Base-by-base conservation (phyloP, 768 basidiomycete genomes). In the Termitomyces sp. region DNA sequence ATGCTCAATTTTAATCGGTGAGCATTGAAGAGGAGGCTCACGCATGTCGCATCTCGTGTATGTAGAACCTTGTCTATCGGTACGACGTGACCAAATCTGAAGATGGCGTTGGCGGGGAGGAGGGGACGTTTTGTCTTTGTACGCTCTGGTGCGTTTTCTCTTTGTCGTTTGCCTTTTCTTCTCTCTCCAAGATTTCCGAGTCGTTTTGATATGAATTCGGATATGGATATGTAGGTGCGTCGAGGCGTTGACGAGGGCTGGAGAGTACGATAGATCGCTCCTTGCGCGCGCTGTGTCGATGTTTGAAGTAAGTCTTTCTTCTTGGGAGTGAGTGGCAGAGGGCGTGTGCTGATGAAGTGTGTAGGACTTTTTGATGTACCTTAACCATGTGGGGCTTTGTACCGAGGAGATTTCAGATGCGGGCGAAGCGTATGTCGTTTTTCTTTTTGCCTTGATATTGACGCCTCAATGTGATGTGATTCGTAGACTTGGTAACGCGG, bases 31-130 rank as follows among this genome's bases (percentile, higher is more conserved):
- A n/a, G n/a, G n/a, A n/a, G n/a, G n/a, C n/a, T n/a, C n/a, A n/a
- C n/a, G n/a, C n/a, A n/a, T n/a, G n/a, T n/a, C n/a, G n/a, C n/a
- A n/a, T n/a, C 36, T 16, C 1, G 16, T 22, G 22, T 6, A 13
- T 7, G 28, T 44, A 92, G 90, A 87, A 86, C 64, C 80, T 93
- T 10, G 90, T 93, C 6, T 96, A 90, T 67, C 86, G 95, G 8
- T 98, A 98, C 70, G 93, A 98, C 67, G 87, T 90, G 13, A 73
- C 70, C 26, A 90, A 90, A 69, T 86, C 91, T 0, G 87, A 90
- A 57, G 96, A 98, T 64, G 96, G 96, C 7, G 93, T 98, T 13
- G 95, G 96, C 1, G 94, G 95, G 1, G 92, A 96, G 62, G 95
- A 97, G 72, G 95, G 95, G 2, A 94, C 91, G 0, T 97, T 98